Evolutionary conservation across 139 green algal species (phyloP), one percentile per base, ranked within the genome.

Genomic region (Coelastrella sp.): DNA sequence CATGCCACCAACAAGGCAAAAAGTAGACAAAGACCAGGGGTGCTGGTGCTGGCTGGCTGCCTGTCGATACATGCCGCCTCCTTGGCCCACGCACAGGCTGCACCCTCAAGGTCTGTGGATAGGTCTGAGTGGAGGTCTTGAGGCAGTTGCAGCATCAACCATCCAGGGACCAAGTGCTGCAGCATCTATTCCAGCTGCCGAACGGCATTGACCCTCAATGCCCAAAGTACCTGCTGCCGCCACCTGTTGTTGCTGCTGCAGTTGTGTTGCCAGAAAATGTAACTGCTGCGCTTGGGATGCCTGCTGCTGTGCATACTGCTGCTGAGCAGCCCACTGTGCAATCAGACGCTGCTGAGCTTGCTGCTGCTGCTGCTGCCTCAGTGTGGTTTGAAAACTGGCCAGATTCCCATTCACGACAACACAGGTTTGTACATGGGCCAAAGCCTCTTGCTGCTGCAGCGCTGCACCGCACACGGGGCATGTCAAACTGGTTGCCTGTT

Each of bases 331-430:
- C 76, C 53, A 72, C 1, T 32, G 40, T 5, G 48, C 60, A 15
- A 48, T n/a, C n/a, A n/a, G n/a, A n/a, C n/a, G n/a, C n/a, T n/a
- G n/a, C n/a, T n/a, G 37, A 38, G 78, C 76, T 38, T 74, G 32
- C 75, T 82, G 75, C 21, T 71, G 75, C 32, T 82, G 75, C 75
- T 82, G 74, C 34, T 69, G 75, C 45, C 45, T 32, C 34, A 82
- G 7, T 2, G 53, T 4, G 5, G 34, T 53, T 5, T 71, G 51
- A 2, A 57, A 37, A 1, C 25, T 15, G 7, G 53, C 17, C 11
- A 53, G 51, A 40, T 45, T 38, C 5, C 53, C 9, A 21, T 59
- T 51, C 34, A 35, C 35, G 23, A 35, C 32, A 35, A 71, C 32
- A 25, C 75, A 82, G 15, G 53, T 53, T 2, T 82, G 51, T 23